Base-by-base conservation (phyloP, 73 alveolate species). In the Tetrahymena borealis region DNA sequence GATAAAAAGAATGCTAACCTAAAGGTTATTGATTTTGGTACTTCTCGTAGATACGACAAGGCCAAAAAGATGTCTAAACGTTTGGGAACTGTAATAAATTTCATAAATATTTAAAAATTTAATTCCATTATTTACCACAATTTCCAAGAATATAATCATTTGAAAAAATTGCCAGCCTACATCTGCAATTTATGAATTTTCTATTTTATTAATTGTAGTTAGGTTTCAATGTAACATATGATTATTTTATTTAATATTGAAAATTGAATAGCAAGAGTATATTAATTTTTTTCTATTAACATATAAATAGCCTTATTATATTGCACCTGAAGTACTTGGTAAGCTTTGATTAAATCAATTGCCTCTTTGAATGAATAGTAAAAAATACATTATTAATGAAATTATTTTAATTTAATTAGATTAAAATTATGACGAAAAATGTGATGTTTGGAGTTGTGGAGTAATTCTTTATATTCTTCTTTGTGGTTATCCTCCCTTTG, bases 1-100 rank as follows among this genome's bases (percentile, higher is more conserved):
- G 96, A 92, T 40, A 92, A 96, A 32, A 91, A 91, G 32, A 95
- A 95, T 38, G 96, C 96, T 5, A 93, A 90, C 39, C 79, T 97
- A 15, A 98, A 98, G 93, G 97, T 98, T 20, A 98, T 98, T 28
- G 99, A 98, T 94, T 98, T 98, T 91, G 99, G 99, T 1, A 96
- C 99, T 36, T 94, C 96, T 36, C 41, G 94, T 38, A 91, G 60
- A 38, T 96, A 94, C 91, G 96, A 92, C 15, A 90, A 94, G 39
- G 96, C 95, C 8, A 95, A 96, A 92, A 95, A 94, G 79, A 96
- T 98, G 96, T 95, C 97, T 33, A 95, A 96, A 91, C 94, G 95
- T 79, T 94, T 97, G 42, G 99, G 99, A 40, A 98, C 99, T 20
- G 93, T 85, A 92, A 92, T 32, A 1, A 60, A 15, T 39, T 39